Percentiles rank a stretch among this genome's conserved stretches.
Evolutionary conservation across 176 grass and related monocot species (phyloP).

Genomic region (Ananas comosus): DNA sequence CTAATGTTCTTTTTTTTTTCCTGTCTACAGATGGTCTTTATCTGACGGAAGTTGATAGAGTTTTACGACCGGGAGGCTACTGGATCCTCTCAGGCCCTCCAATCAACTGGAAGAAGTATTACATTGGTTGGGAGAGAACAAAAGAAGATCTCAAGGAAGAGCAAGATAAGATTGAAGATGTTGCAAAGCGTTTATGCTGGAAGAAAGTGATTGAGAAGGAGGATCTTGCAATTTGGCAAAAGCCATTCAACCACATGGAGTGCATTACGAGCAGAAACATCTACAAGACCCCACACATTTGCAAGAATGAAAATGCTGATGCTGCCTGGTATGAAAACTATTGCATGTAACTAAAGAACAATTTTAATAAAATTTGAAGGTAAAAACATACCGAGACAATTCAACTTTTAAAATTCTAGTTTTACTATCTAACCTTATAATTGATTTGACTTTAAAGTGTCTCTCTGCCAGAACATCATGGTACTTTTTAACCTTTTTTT

Average conservation of each 20-base stretch:
- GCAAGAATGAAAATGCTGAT: slow-evolving; percentile 8
- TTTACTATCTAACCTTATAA: too few relatives aligned
- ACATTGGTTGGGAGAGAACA: slow-evolving; percentile 17
- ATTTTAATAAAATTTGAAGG: neutral
- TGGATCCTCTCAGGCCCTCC: slow-evolving; percentile 25
- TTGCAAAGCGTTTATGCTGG: slow-evolving; percentile 14
- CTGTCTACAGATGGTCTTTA: slow-evolving; percentile 14
- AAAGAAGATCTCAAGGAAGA: slow-evolving; percentile 23
- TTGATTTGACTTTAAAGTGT: too few relatives aligned
- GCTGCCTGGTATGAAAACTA: slow-evolving; percentile 10
- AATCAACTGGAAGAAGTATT: slow-evolving; percentile 22
- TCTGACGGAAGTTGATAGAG: slow-evolving; percentile 14
- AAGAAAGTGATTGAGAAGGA: slow-evolving; percentile 19
- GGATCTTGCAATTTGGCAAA: slow-evolving; percentile 18
- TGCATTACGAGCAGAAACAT: slow-evolving; percentile 3
- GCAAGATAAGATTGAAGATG: slow-evolving; percentile 22
- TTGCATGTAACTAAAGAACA: neutral
- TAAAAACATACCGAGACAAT: neutral
- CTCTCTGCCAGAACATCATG: too few relatives aligned
- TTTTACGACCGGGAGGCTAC: slow-evolving; percentile 22
- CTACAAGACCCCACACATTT: slow-evolving; percentile 12
- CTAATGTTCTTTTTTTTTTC: neutral
- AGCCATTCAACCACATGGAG: slow-evolving; percentile 20
- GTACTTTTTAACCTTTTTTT: too few relatives aligned
- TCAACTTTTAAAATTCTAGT: too few relatives aligned